These are phyloP conservation scores for Alternaria brassicicola DNA, from an alignment of 2,329 filamentous ascomycete species.

Conservation along the genomic window DNA sequence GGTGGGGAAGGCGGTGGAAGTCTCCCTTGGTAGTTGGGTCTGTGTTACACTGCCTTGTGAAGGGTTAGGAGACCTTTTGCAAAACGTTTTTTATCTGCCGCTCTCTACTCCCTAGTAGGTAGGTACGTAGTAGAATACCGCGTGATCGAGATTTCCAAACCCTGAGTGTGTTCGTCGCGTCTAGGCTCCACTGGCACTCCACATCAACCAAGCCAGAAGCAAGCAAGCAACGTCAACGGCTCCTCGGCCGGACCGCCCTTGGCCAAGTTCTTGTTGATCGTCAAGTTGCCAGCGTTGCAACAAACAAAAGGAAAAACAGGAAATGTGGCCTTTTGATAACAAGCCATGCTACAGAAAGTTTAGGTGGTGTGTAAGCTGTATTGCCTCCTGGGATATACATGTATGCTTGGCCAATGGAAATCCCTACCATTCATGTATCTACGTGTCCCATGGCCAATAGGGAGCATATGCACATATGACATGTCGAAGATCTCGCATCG, in stretches of 20 bases:
- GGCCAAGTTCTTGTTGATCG: slow-evolving; percentile 8
- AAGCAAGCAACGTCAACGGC: neutral
- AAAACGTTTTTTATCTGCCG: neutral
- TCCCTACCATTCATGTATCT: slow-evolving; percentile 9
- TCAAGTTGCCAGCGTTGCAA: slow-evolving; percentile 5
- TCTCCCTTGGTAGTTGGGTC: neutral
- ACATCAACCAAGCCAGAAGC: slow-evolving; percentile 10
- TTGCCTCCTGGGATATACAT: neutral
- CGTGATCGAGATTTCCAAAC: slow-evolving; percentile 16
- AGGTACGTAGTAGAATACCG: neutral
- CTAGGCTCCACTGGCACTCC: slow-evolving; percentile 21
- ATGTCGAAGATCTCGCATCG: slow-evolving; percentile 29
- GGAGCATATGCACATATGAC: slow-evolving; percentile 18
- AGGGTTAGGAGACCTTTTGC: neutral
- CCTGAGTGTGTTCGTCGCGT: slow-evolving; percentile 23
- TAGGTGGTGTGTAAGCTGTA: neutral
- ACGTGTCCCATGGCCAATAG: slow-evolving; percentile 26
- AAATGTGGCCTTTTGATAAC: slow-evolving; percentile 6
- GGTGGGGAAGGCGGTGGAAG: neutral
- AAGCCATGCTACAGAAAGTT: slow-evolving; percentile 5
- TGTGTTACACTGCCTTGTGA: neutral
- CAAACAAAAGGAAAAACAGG: slow-evolving; percentile 1
- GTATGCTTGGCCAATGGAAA: slow-evolving; percentile 1
- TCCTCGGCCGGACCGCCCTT: slow-evolving; percentile 14
- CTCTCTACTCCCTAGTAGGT: neutral